phyloP scores from a whole-genome alignment of 805 yeast genomes.

The Candida xyloterini region DNA sequence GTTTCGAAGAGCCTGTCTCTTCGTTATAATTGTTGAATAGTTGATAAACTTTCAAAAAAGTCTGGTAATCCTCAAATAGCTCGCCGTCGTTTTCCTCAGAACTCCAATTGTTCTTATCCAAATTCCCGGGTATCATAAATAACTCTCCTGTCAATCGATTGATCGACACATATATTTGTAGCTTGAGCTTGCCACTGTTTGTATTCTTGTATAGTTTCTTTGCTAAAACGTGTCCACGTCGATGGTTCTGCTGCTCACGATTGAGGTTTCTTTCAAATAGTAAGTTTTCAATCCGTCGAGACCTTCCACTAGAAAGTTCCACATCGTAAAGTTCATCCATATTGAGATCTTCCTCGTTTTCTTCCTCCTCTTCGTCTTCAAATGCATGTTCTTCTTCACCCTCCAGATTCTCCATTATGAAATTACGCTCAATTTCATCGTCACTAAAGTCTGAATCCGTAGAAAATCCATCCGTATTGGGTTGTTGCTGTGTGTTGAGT shows the following conservation, averaged over 20 bases:
- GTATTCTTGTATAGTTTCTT: constrained; percentile 28
- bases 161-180: constrained; percentile 28
- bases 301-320: constrained; percentile 30
- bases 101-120: constrained; percentile 35
- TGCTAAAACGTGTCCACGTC: constrained; percentile 26
- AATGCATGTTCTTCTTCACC: constrained; percentile 11
- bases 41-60: constrained; percentile 24
- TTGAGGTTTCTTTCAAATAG: constrained; percentile 26
- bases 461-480: constrained; percentile 12
- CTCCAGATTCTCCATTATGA: constrained; percentile 13
- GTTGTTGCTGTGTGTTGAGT: constrained; percentile 10
- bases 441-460: constrained; percentile 21
- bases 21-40: constrained; percentile 15
- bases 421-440: constrained; percentile 16
- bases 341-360: constrained; percentile 18
- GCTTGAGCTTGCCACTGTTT: constrained; percentile 16
- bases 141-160: constrained; percentile 35
- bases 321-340: constrained; percentile 26
- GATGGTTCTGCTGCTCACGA: constrained; percentile 27
- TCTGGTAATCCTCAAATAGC: constrained; percentile 29
- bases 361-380: constrained; percentile 22
- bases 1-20: constrained; percentile 2
- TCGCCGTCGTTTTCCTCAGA: constrained; percentile 34
- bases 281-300: constrained; percentile 29
- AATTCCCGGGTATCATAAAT: constrained; percentile 32